phyloP scores from a whole-genome alignment of 2,329 filamentous ascomycete species.

The Nigrograna mackinnonii region DNA sequence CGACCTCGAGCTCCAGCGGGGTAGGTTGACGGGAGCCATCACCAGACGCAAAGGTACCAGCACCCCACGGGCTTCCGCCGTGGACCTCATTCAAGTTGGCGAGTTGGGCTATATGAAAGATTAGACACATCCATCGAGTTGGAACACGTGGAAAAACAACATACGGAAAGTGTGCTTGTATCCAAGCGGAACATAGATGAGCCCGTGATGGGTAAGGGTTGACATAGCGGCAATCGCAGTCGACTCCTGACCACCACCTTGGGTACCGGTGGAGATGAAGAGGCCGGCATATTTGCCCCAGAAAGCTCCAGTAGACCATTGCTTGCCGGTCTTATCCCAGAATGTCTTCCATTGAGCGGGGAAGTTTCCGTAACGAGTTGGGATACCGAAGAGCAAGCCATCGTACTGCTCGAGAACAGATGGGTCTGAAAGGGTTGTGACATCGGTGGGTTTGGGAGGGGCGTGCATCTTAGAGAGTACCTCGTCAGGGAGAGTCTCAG shows the following conservation, averaged over 20 bases:
- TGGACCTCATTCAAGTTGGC: constrained; percentile 77
- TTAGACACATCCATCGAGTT: not conserved
- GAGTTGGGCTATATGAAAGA: constrained; percentile 51
- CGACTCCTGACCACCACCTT: constrained; percentile 89
- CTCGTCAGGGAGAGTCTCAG: constrained; percentile 84
- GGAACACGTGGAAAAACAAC: constrained; percentile 2
- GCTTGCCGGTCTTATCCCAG: constrained; percentile 87
- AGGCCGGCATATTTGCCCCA: constrained; percentile 88
- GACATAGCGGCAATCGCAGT: constrained; percentile 81
- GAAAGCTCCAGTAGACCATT: constrained; percentile 79
- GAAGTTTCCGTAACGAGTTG: constrained; percentile 96
- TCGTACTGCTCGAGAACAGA: constrained; percentile 75
- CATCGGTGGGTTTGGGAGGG: constrained; percentile 69
- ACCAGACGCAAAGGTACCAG: constrained; percentile 79
- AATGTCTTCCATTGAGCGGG: constrained; percentile 92
- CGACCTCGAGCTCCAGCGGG: constrained; percentile 75
- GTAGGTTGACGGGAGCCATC: constrained; percentile 86
- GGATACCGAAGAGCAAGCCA: constrained; percentile 89
- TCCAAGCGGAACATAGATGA: constrained; percentile 94
- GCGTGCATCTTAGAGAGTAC: constrained; percentile 92
- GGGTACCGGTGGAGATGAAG: constrained; percentile 83
- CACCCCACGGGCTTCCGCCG: constrained; percentile 90
- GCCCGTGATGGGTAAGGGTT: constrained; percentile 89
- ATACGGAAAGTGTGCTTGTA: constrained; percentile 76
- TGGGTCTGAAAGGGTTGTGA: constrained; percentile 64